Evolutionary conservation across 805 yeast genomes (phyloP).

Genomic region (Candida quercuum): DNA sequence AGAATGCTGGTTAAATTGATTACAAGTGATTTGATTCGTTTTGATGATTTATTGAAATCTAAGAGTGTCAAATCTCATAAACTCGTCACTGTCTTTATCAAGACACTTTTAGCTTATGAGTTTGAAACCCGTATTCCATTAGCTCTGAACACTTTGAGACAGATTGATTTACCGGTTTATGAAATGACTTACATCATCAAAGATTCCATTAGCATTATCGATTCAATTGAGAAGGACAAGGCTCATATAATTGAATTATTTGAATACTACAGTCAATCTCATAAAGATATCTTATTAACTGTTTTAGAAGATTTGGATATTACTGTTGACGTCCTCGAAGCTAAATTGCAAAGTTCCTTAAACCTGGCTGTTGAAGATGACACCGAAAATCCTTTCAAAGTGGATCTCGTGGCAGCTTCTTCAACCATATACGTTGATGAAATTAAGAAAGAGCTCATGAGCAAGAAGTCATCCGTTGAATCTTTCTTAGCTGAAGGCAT

Average conservation of each 20-base stretch:
- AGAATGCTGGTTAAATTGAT: constrained; percentile 26
- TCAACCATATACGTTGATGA: constrained; percentile 9
- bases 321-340: constrained; percentile 46
- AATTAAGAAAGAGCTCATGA: constrained; percentile 13
- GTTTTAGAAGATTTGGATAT: constrained; percentile 31
- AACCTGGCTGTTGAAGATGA: constrained; percentile 22
- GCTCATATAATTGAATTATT: constrained; percentile 32
- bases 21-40: constrained; percentile 18
- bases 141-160: constrained; percentile 32
- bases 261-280: constrained; percentile 31
- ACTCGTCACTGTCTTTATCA: constrained; percentile 37
- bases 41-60: constrained; percentile 22
- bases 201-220: constrained; percentile 34
- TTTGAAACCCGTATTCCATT: constrained; percentile 29
- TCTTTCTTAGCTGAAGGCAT: constrained; percentile 33
- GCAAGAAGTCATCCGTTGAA: constrained; percentile 10
- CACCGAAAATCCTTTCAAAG: constrained; percentile 17
- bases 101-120: constrained; percentile 39
- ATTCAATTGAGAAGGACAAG: constrained; percentile 30
- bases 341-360: constrained; percentile 64
- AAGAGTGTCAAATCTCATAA: constrained; percentile 30
- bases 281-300: constrained; percentile 35
- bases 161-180: constrained; percentile 27
- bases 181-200: constrained; percentile 32
- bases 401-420: constrained; percentile 10